Evolutionary conservation across 1,139 yeast genomes (phyloP).

Genomic region (Kazachstania sp.): DNA sequence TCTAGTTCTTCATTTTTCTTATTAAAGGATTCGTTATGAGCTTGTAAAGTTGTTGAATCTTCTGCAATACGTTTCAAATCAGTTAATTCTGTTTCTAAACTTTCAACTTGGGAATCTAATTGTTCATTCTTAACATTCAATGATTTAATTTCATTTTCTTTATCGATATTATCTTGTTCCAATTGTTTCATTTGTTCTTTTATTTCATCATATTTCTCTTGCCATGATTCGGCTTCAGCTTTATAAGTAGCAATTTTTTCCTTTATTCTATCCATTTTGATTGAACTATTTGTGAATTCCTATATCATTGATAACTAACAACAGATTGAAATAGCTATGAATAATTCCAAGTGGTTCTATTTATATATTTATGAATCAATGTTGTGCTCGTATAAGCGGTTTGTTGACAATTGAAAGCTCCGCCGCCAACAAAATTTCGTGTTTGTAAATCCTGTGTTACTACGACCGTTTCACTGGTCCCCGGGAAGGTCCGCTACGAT

Average conservation of each 20-base stretch:
- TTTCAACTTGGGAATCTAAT: constrained; percentile 90
- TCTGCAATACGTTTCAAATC: constrained; percentile 69
- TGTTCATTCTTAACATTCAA: constrained; percentile 86
- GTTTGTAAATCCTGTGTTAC: too few relatives aligned
- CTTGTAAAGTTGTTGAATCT: constrained; percentile 81
- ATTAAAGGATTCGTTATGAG: constrained; percentile 83
- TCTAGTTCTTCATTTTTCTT: constrained; percentile 89
- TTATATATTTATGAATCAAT: too few relatives aligned
- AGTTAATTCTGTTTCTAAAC: constrained; percentile 82
- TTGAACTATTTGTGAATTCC: background rate
- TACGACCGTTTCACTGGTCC: too few relatives aligned
- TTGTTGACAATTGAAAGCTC: too few relatives aligned
- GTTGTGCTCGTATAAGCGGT: too few relatives aligned
- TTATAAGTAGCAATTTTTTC: constrained; percentile 77
- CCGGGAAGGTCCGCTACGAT: too few relatives aligned
- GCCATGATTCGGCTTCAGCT: constrained; percentile 94
- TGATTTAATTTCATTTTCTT: constrained; percentile 91
- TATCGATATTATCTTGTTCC: constrained; percentile 44
- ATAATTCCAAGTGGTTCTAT: too few relatives aligned
- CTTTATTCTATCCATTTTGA: constrained; percentile 32
- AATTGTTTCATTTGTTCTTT: constrained; percentile 66
- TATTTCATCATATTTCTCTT: constrained; percentile 89
- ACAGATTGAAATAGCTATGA: too few relatives aligned
- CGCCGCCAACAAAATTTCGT: too few relatives aligned
- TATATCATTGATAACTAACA: too few relatives aligned